Base-by-base conservation (phyloP, 2,329 filamentous ascomycete genomes). In the Fusarium dlaminii region DNA sequence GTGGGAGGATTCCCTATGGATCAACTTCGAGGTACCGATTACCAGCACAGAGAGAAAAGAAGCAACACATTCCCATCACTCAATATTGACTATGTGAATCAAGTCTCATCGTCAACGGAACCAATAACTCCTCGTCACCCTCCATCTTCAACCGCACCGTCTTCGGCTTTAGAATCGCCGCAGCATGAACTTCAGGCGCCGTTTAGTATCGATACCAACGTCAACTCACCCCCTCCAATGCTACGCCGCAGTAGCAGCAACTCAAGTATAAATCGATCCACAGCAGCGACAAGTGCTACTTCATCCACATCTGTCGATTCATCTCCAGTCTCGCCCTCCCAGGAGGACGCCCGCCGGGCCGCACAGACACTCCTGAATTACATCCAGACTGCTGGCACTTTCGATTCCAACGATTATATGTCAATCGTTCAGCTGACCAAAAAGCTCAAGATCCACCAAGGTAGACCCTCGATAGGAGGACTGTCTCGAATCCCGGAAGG, bases 11-110 rank as follows among this genome's bases (percentile, higher is more conserved):
- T 95, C 79, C 66, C 81, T 0, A 73, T 82, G 46, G 86, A 87
- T 45, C 80, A 82, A 40, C 76, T 84, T 14, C 81, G 84, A 80
- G 37, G 76, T 65, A 29, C 86, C 60, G 90, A 90, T 77, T 90
- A 92, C 74, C 92, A 93, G 77, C 89, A 94, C 63, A 94, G 93
- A n/a, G 81, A 80, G 62, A 83, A 83, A 66, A 89, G 94, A 78
- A 96, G 94, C 81, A 94, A 97, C 81, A 97, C 94, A 0, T 95
- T 97, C 72, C 94, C 95, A 3, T 90, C 92, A 49, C 84, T 94
- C 46, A 90, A 90, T 63, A 86, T 92, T 49, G 91, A 89, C 65
- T 89, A 86, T 66, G 82, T 87, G 74, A 87, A 86, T 74, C 86
- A 87, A 64, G 71, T 68, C 14, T 67, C 74, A 22, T 66, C 72